Base-by-base conservation (phyloP, 495 filamentous ascomycete species). In the Xylaria castorea region DNA sequence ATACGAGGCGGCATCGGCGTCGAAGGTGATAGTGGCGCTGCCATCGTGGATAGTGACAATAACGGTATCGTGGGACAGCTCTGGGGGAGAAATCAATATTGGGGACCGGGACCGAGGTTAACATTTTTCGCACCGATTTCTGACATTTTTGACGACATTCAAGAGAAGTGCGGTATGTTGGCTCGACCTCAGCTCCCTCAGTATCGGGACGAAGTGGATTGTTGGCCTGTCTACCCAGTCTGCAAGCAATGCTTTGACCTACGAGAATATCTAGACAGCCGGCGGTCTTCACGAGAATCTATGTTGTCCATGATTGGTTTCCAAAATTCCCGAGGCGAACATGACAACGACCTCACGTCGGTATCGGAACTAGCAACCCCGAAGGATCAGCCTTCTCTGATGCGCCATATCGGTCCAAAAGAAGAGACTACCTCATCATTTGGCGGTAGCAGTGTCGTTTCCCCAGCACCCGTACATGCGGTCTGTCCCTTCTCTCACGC, bases 1-100 rank as follows among this genome's bases (percentile, higher is more conserved):
- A 78, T 82, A 16, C 67, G 75, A 55, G 79, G 80, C 20, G 80
- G 80, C 20, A 80, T 82, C 40, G 80, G 80, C 22, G 76, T 82
- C 25, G 79, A 80, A 64, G 80, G 80, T 20, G 80, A 82, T 48
- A 80, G 77, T 36, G 80, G 80, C 30, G 80, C 76, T 20, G 76
- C 75, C 34, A 80, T 82, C 48, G 53, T 82, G 14, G 79, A 82
- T 34, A 74, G 70, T 11, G 77, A 78, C 14, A 77, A 38, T 5
- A 76, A 82, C 66, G 60, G 67, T 5, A 67, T 82, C n/a, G 66
- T 80, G 51, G 80, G 80, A 27, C 79, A 80, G 60, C 78, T 82
- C 22, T 82, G 79, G 80, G 79, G 80, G 0, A 68, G 80, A 18
- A 80, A 77, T 66, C 75, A 68, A 27, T 78, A 81, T 65, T 79